Evolutionary conservation across 2,329 filamentous ascomycete species (phyloP).

Genomic region (Pseudogymnoascus sp.): DNA sequence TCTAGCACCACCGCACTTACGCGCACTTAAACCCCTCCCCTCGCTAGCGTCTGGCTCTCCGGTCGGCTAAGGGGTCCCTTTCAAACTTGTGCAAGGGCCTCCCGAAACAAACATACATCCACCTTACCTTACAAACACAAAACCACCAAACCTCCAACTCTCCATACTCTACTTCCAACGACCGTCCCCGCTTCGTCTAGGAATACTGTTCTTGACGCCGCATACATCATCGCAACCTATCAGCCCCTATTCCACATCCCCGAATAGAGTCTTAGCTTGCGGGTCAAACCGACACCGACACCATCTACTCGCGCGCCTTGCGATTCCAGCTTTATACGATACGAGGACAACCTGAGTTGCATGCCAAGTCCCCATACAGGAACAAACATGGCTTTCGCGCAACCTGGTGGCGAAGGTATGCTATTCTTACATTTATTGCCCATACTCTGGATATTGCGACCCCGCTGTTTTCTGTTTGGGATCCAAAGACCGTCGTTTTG

Average conservation of each 20-base stretch:
- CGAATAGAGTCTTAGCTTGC: neutral
- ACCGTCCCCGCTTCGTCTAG: neutral
- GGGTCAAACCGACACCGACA: neutral
- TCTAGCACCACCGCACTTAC: neutral
- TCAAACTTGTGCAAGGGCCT: neutral
- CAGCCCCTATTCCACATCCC: neutral
- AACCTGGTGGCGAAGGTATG: neutral
- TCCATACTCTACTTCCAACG: neutral
- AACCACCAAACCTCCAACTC: neutral
- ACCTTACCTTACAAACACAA: neutral
- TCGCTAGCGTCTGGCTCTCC: neutral
- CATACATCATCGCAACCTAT: neutral
- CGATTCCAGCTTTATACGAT: neutral
- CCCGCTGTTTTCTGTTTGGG: neutral
- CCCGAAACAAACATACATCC: neutral
- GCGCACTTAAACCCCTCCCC: neutral
- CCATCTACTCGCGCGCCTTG: neutral
- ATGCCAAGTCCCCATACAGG: neutral
- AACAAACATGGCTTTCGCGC: conserved; percentile 2
- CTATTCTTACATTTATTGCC: neutral
- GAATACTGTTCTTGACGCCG: neutral
- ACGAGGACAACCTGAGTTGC: neutral
- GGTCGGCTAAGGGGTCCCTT: neutral
- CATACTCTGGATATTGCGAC: neutral
- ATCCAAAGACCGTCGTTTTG: neutral